Base-by-base conservation (phyloP, 768 basidiomycete genomes). In the Suillus fuscotomentosus region DNA sequence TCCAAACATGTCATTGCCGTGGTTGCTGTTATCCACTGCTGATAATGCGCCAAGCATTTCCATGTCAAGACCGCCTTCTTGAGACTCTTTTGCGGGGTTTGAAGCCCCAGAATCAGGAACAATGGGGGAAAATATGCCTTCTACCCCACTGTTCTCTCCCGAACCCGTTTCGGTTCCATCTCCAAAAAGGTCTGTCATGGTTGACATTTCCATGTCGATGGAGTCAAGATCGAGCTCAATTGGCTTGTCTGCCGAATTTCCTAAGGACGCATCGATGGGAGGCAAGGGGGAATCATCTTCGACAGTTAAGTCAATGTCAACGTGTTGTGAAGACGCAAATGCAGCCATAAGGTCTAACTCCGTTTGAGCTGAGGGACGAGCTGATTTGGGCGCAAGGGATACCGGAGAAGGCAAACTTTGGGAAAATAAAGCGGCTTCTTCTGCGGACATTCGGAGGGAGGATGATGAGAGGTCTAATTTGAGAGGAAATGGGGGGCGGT, bases 381-480 rank as follows among this genome's bases (percentile, higher is more conserved):
- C 90, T 6, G 92, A 91, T 70, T 87, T 90, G 2, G 92, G 92
- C 0, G 91, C 92, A 43, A 94, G 83, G 5, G 88, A 91, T 39
- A 94, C 92, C 8, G 92, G 92, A 7, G 91, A 93, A 2, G 76
- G 76, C 55, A 92, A 78, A 2, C 88, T 87, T 54, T 82, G 86
- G 1, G 83, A 76, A 56, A 84, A 88, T 62, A 86, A 71, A 6
- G 83, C 77, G 7, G 80, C 82, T 68, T 91, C 90, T 50, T 88
- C 87, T 0, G 88, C 80, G n/a, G 84, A 77, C 36, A 91, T 81
- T 54, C 87, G 86, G 62, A 92, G 80, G 13, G 87, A 79, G 14
- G 86, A 76, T 1, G 89, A 81, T n/a, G 92, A 91, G 6, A 94
- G 81, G 70, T 94, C 92, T n/a, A 94, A 85, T 69, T 92, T 93